phyloP scores from a whole-genome alignment of 495 filamentous ascomycete genomes.

The Hypoxylon trugodes region DNA sequence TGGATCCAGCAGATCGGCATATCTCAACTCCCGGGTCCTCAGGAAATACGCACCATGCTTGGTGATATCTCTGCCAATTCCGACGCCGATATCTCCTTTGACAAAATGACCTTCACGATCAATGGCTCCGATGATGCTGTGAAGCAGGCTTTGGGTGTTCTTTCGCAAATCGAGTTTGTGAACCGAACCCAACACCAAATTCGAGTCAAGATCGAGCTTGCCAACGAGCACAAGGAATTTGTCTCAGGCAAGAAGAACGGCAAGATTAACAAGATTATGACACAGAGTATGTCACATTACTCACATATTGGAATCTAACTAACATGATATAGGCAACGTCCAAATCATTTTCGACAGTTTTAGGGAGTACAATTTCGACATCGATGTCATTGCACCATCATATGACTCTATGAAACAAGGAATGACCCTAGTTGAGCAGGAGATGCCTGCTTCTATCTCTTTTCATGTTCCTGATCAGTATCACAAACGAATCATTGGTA shows the following conservation, averaged over 20 bases:
- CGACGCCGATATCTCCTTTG: conserved; percentile 91
- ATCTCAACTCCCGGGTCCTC: conserved; percentile 73
- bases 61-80: conserved; percentile 96
- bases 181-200: conserved; percentile 89
- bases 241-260: conserved; percentile 99
- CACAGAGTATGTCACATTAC: conserved; percentile 70
- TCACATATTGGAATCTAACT: background rate
- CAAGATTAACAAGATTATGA: conserved; percentile 99
- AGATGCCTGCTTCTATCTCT: conserved; percentile 98
- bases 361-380: conserved; percentile 99
- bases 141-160: conserved; percentile 90
- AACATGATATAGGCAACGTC: conserved; percentile 70
- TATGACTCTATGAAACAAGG: conserved; percentile 94
- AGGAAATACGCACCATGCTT: conserved; percentile 87
- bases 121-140: conserved; percentile 95
- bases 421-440: conserved; percentile 91
- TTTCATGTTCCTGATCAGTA: conserved; percentile 99
- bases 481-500: conserved; percentile 99
- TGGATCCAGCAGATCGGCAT: conserved; percentile 83
- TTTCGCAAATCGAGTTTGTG: conserved; percentile 90
- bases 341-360: conserved; percentile 99
- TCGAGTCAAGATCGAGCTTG: conserved; percentile 96
- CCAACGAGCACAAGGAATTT: conserved; percentile 99
- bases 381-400: conserved; percentile 89
- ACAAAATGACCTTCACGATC: conserved; percentile 91